These are phyloP conservation scores for Conidiobolus incongruus DNA, from an alignment of 371 early-diverging fungal species.

Conservation along the genomic window DNA sequence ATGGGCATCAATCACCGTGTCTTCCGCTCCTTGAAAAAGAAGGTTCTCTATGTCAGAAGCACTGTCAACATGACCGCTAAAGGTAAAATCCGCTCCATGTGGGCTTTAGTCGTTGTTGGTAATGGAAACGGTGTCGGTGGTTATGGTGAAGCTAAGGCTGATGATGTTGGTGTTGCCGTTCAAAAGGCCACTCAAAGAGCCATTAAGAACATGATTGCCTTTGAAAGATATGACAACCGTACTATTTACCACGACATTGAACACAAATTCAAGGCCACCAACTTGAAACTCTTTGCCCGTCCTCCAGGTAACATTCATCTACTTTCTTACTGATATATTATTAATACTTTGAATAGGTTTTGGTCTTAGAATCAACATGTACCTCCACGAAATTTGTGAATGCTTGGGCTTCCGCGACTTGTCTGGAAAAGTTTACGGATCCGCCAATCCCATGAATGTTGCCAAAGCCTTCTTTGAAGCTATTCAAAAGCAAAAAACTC, in stretches of 20 bases:
- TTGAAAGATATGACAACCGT: constrained; percentile 83
- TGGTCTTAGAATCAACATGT: constrained; percentile 77
- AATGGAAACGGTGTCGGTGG: constrained; percentile 88
- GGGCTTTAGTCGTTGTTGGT: constrained; percentile 86
- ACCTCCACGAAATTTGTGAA: constrained; percentile 87
- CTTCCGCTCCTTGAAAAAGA: constrained; percentile 28
- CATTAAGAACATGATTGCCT: constrained; percentile 56
- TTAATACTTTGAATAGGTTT: constrained; percentile 30
- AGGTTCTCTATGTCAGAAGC: constrained; percentile 48
- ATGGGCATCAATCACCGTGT: constrained; percentile 4
- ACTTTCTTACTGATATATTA: not conserved
- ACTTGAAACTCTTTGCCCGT: constrained; percentile 55
- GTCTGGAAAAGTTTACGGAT: constrained; percentile 77
- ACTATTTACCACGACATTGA: constrained; percentile 79
- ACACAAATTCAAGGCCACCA: constrained; percentile 75
- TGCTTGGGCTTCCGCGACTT: constrained; percentile 86
- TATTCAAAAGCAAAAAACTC: constrained; percentile 54
- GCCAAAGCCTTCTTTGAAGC: constrained; percentile 92
- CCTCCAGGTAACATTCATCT: constrained; percentile 48
- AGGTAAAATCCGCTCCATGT: constrained; percentile 65
- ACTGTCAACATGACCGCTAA: constrained; percentile 68
- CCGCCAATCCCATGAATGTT: constrained; percentile 90
- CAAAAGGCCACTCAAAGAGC: constrained; percentile 76
- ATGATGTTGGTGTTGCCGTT: constrained; percentile 58
- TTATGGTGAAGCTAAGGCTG: constrained; percentile 79